Base-by-base conservation (phyloP, 179 eudicot genomes). In the Dionaea muscipula region DNA sequence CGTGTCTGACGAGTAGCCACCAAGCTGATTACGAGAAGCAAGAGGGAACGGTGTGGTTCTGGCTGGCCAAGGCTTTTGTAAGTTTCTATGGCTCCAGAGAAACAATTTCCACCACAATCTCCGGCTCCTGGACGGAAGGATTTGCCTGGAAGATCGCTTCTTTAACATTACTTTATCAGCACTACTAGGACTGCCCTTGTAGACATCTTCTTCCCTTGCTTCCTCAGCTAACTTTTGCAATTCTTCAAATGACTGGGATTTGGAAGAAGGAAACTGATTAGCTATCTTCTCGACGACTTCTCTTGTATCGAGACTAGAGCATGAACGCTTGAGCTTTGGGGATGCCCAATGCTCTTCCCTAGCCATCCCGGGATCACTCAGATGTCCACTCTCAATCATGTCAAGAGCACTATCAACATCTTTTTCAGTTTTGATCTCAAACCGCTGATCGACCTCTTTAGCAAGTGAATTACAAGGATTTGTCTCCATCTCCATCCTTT, bases 71-170 rank as follows among this genome's bases (percentile, higher is more conserved):
- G 70, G 69, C 47, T 49, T 68, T 22, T 72, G 85, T 60, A 77
- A 35, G 68, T 89, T 89, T 59, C 97, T 79, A 58, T 83, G 95
- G 71, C 93, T 85, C 97, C 97, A 89, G 2, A 85, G 78, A 71
- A 89, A 79, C 69, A 85, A 62, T 60, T 85, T 85, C 95, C 97
- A 89, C 97, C 97, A 83, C 49, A 89, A 61, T 65, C 40, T 81
- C 75, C 80, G 74, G 69, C 89, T 83, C 43, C 80, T 70, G 0
- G 97, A 85, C 16, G 97, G 97, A 43, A 89, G 76, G 38, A 89
- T 71, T 70, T 89, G 97, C 53, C 93, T 83, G 0, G 82, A 85
- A 23, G 95, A 85, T 54, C 63, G 82, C 76, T 81, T 89, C 79
- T 73, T 85, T 63, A 89, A 26, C 72, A 85, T 79, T 62, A 89